Evolutionary conservation across 176 grass and related monocot species (phyloP), one percentile per base, ranked within the genome.

Genomic region (Triticum monococcum): DNA sequence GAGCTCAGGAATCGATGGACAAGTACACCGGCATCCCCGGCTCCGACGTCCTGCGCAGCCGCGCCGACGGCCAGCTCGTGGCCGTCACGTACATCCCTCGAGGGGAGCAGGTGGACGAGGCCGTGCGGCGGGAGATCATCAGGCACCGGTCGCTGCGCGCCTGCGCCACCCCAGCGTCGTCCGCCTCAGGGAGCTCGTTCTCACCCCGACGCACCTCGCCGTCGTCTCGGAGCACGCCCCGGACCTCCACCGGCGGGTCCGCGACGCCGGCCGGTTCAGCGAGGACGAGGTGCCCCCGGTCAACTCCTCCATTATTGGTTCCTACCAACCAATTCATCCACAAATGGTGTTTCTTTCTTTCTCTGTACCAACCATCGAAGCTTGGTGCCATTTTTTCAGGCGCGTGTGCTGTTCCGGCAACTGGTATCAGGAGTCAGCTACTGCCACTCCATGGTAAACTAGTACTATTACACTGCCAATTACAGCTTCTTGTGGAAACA

Each of bases 81-180:
- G 92, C 95, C 50, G 95, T 97, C 50, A 97, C 90, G 88, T 97
- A 97, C 80, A 97, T 97, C 72, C 88, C 91, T 45, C 64, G 92
- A 13, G 95, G 95, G 45, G 95, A 97, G 48, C 88, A 95, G 96
- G 96, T 98, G 30, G 96, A 98, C 90, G 96, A 94, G 87, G 92
- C 96, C 88, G 96, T 98, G 78, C 93, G 88, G 84, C 88, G 92
- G 71, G 96, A 98, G 88, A 98, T 98, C 81, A 94, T 96, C 75
- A 96, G 96, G 75, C 96, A 98, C 78, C 91, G 82, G 40, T 96
- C 92, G 23, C 84, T 98, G 38, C n/a, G n/a, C n/a, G n/a, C n/a
- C n/a, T n/a, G n/a, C 95, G 78, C 82, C 96, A 98, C 83, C 93
- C 92, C 18, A 98, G 94, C 82, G 90, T 98, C 36, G 88, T 98